phyloP scores from a whole-genome alignment of 148 eudicot species.

The Pharnaceum exiguum region DNA sequence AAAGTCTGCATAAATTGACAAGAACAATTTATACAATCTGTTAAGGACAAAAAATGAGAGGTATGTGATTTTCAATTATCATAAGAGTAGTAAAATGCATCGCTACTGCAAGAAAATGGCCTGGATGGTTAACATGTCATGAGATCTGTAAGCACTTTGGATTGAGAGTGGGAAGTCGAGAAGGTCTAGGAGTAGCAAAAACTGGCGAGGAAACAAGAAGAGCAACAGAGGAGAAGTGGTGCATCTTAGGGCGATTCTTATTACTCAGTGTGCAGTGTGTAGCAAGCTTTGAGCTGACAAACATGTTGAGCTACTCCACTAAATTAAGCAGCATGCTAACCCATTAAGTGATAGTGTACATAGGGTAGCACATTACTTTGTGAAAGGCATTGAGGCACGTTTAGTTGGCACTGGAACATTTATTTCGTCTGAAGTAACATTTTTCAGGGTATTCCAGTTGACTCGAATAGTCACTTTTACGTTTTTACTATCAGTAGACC shows the following conservation, averaged over 20 bases:
- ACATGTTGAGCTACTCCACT: conserved; percentile 40
- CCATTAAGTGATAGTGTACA: conserved; percentile 60
- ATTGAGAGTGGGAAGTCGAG: conserved; percentile 9
- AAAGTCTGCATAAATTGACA: no score
- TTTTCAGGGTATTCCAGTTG: no score
- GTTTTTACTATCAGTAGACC: no score
- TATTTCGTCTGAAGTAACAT: no score
- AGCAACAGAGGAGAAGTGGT: conserved; percentile 28
- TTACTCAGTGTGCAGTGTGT: conserved; percentile 71
- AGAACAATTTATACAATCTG: no score
- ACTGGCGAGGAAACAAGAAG: conserved; percentile 31
- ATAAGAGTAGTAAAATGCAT: no score
- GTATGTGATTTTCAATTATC: no score
- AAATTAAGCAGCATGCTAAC: conserved; percentile 46
- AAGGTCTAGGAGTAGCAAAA: conserved; percentile 24
- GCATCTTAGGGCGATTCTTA: conserved; percentile 54
- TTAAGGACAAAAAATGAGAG: no score
- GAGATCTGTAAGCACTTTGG: no score
- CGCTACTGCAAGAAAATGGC: no score
- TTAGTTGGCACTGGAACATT: conserved; percentile 57
- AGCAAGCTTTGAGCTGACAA: conserved; percentile 31
- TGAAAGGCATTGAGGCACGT: conserved; percentile 61
- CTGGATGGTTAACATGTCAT: no score
- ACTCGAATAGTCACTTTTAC: no score
- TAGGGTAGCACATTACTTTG: conserved; percentile 63